Percentiles rank a stretch among this genome's conserved stretches.
Conservation (phyloP, 768 basidiomycete species). For the Coprinellus aureogranulatus region DNA sequence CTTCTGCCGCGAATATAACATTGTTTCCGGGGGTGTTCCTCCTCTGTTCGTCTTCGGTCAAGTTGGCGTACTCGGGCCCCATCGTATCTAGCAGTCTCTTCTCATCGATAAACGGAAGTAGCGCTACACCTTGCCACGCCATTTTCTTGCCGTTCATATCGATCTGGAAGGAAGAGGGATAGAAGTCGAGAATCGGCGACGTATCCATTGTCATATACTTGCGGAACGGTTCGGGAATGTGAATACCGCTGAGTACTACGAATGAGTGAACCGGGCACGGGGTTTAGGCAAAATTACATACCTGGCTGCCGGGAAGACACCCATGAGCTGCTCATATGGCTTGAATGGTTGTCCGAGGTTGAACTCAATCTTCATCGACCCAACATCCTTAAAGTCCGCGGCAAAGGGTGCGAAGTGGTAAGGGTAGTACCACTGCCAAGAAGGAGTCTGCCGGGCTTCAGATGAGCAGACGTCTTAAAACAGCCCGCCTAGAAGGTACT, state of each 20-base stretch:
- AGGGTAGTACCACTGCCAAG: constrained; percentile 99
- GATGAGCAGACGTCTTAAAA: constrained; percentile 11
- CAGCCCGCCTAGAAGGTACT: constrained; percentile 20
- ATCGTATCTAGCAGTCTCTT: constrained; percentile 82
- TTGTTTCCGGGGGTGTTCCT: constrained; percentile 86
- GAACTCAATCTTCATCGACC: constrained; percentile 77
- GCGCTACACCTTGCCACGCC: constrained; percentile 98
- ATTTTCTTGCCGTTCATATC: constrained; percentile 99
- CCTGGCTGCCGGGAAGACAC: constrained; percentile 95
- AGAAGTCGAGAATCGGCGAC: constrained; percentile 95
- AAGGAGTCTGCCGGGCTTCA: constrained; percentile 72
- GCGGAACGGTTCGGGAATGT: constrained; percentile 87
- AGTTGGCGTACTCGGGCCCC: constrained; percentile 58
- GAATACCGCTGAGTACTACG: constrained; percentile 58
- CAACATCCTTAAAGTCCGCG: constrained; percentile 82
- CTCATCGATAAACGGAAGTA: constrained; percentile 93
- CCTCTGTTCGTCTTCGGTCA: constrained; percentile 77
- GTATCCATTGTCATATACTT: constrained; percentile 80
- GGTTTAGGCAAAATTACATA: constrained; percentile 29
- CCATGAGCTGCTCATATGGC: constrained; percentile 97
- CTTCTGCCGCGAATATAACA: constrained; percentile 78
- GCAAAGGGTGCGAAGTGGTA: constrained; percentile 99
- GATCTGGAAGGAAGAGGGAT: constrained; percentile 86
- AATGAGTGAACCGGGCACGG: constrained; percentile 3
- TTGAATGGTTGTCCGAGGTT: constrained; percentile 84